Base-by-base conservation (phyloP, 2,329 filamentous ascomycete genomes). In the Trichophaea hybrida region DNA sequence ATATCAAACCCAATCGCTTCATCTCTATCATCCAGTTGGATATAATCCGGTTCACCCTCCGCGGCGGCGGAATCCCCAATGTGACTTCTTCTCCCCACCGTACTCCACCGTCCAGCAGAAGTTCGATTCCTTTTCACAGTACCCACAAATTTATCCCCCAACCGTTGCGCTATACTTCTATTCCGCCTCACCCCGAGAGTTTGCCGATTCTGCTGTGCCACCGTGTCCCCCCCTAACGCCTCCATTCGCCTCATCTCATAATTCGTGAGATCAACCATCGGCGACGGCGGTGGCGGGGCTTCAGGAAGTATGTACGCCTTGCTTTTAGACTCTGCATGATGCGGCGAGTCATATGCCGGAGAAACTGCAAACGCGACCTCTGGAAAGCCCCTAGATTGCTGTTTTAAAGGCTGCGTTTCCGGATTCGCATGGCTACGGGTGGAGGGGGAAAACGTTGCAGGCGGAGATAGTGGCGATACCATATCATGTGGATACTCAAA, bases 1-100 rank as follows among this genome's bases (percentile, higher is more conserved):
- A 64, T 51, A 59, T 64, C 63, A 44, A 61, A 57, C 24, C 44
- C 57, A 53, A 64, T 53, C 10, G 56, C 60, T 7, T 59, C 57
- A 3, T 55, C 57, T 37, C 48, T 35, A 8, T 52, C 59, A 2
- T 59, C 46, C 31, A 64, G 55, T 58, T 50, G 59, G 34, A 8
- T 37, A 51, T 52, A 55, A 40, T 51, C 48, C 61, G 49, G 46
- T 44, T 37, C 31, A 44, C 8, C 35, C 44, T n/a, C 8, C 15
- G 31, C 24, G 24, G 24, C 24, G 24, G 24, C 24, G 24, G 24
- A 24, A 24, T 24, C 24, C 24, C 24, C 24, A 24, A 24, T 24
- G 24, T 3, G 24, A 24, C 24, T 24, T 24, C 24, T 24, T 24
- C 24, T 24, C 24, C 24, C 24, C 24, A 3, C 37, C 13, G 55